Evolutionary conservation across 1,284 basidiomycete species (phyloP).

Genomic region (Naganishia albida): DNA sequence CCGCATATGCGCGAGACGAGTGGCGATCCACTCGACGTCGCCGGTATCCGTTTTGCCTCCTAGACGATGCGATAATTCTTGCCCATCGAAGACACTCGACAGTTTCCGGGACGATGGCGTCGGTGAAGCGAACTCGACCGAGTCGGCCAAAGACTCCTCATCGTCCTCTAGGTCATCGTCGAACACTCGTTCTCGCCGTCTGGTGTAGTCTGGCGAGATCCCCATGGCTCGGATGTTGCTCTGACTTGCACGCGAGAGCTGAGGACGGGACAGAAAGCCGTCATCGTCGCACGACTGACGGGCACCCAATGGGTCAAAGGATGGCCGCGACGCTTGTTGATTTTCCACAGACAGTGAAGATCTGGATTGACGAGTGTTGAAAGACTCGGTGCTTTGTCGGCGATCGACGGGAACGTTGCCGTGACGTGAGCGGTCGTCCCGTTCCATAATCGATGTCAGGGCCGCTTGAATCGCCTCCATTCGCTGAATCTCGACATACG

Average conservation of each 20-base stretch:
- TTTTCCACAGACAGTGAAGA: slow-evolving; percentile 12
- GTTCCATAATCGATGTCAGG: slow-evolving; percentile 86
- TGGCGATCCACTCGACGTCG: slow-evolving; percentile 70
- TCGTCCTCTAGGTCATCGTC: slow-evolving; percentile 20
- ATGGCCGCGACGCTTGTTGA: background rate
- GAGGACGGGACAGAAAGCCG: slow-evolving; percentile 9
- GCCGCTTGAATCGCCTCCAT: slow-evolving; percentile 95
- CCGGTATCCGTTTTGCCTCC: slow-evolving; percentile 11
- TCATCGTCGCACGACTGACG: slow-evolving; percentile 19
- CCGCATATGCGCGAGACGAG: slow-evolving; percentile 72
- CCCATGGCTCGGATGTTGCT: background rate
- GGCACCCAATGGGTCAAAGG: slow-evolving; percentile 16
- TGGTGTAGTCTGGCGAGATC: slow-evolving; percentile 8
- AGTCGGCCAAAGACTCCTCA: slow-evolving; percentile 16
- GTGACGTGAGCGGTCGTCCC: slow-evolving; percentile 62
- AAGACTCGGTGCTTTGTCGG: slow-evolving; percentile 7
- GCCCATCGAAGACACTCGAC: slow-evolving; percentile 5
- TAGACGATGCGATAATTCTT: background rate
- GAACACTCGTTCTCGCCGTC: slow-evolving; percentile 20
- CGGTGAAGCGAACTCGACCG: slow-evolving; percentile 15
- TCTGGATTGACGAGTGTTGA: slow-evolving; percentile 1
- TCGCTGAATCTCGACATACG: slow-evolving; percentile 64
- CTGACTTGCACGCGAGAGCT: background rate
- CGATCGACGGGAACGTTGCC: slow-evolving; percentile 12
- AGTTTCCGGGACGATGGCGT: slow-evolving; percentile 11